A percentile compares a stretch with the other conserved stretches of the same genome.
phyloP scores from a whole-genome alignment of 352 stramenopile species.

The Globisporangium recalcitrans region DNA sequence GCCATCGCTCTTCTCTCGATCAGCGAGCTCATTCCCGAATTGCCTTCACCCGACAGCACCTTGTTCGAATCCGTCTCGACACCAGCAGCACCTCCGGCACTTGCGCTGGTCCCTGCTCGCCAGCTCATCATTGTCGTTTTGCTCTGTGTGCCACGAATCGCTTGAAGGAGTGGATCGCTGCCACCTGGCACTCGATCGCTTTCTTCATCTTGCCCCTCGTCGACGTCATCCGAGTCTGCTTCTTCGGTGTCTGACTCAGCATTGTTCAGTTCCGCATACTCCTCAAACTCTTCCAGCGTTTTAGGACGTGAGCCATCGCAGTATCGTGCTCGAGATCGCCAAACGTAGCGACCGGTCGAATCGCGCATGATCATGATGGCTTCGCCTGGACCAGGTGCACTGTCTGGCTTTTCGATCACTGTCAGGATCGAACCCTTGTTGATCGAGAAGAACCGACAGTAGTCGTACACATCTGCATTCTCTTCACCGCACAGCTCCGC shows the following conservation, averaged over 20 bases:
- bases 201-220: constrained; percentile 21
- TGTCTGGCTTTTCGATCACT: constrained; percentile 71
- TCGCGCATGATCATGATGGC: constrained; percentile 78
- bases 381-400: constrained; percentile 35
- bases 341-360: constrained; percentile 70
- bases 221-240: constrained; percentile 29
- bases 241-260: constrained; percentile 17
- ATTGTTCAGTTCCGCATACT: constrained; percentile 25
- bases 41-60: constrained; percentile 57
- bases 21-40: constrained; percentile 58
- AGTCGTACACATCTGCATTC: constrained; percentile 30
- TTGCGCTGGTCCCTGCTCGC: constrained; percentile 25
- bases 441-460: constrained; percentile 79
- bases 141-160: constrained; percentile 54
- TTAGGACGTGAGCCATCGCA: constrained; percentile 45
- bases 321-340: constrained; percentile 69
- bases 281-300: constrained; percentile 56
- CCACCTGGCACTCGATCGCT: constrained; percentile 21
- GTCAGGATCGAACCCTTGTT: constrained; percentile 78
- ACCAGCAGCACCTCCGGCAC: constrained; percentile 13
- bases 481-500: constrained; percentile 47
- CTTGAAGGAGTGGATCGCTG: constrained; percentile 54
- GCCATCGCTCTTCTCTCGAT: constrained; percentile 60
- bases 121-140: constrained; percentile 74
- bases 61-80: constrained; percentile 18